Percentiles rank a stretch among this genome's conserved stretches.
Conservation (phyloP, 2,329 filamentous ascomycete species). For the Pseudocercospora musae region DNA sequence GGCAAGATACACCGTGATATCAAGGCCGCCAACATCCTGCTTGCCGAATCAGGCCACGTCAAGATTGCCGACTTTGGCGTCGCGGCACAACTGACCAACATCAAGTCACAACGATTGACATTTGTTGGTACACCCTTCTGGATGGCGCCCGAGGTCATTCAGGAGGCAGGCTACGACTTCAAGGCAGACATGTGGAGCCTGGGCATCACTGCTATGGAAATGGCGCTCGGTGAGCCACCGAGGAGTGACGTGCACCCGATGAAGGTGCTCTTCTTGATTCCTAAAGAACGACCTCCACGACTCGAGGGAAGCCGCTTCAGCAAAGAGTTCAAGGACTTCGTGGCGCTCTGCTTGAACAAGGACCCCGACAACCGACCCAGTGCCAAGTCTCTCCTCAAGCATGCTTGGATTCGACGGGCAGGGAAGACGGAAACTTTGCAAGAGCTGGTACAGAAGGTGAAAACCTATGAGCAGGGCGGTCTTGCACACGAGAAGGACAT, state of each 20-base stretch:
- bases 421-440: slow-evolving; percentile 85
- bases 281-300: slow-evolving; percentile 79
- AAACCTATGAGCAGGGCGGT: slow-evolving; percentile 67
- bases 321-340: slow-evolving; percentile 86
- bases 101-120: slow-evolving; percentile 95
- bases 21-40: slow-evolving; percentile 95
- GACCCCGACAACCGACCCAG: slow-evolving; percentile 80
- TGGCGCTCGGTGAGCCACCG: slow-evolving; percentile 85
- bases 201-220: slow-evolving; percentile 86
- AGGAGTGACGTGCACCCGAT: slow-evolving; percentile 83
- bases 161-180: slow-evolving; percentile 79
- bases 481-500: slow-evolving; percentile 46
- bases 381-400: slow-evolving; percentile 81
- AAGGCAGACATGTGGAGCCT: slow-evolving; percentile 93
- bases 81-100: slow-evolving; percentile 91
- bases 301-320: slow-evolving; percentile 65
- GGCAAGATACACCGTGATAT: slow-evolving; percentile 97
- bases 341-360: slow-evolving; percentile 86
- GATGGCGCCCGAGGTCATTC: slow-evolving; percentile 95
- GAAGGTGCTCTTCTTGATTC: slow-evolving; percentile 90
- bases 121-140: slow-evolving; percentile 97
- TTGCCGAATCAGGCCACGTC: slow-evolving; percentile 81
- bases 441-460: slow-evolving; percentile 78
- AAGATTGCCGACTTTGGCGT: slow-evolving; percentile 98
- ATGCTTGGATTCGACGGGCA: slow-evolving; percentile 82